Percentiles rank a stretch among this genome's conserved stretches.
phyloP scores from a whole-genome alignment of 371 early-diverging fungal species.

The Coemansia sp. region DNA sequence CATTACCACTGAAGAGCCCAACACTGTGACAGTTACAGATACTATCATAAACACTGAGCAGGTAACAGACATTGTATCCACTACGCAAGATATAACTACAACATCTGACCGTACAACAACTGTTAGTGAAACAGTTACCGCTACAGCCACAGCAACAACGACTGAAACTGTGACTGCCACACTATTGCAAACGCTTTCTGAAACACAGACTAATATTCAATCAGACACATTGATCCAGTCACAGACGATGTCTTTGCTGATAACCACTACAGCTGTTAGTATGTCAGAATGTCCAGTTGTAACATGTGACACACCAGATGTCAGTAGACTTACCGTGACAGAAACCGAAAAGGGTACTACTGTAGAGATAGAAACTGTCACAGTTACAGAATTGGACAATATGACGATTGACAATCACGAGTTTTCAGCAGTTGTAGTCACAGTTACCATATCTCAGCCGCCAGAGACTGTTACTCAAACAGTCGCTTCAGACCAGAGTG shows the following conservation, averaged over 20 bases:
- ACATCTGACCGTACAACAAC: slow-evolving; percentile 1
- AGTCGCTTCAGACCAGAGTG: not conserved
- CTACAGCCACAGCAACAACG: not conserved
- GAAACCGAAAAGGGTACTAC: not conserved
- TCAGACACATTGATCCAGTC: not conserved
- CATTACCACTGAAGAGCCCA: too few species aligned
- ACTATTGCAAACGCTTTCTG: not conserved
- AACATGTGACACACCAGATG: not conserved
- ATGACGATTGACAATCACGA: not conserved
- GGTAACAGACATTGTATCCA: not conserved
- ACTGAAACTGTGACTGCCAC: not conserved
- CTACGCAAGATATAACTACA: not conserved
- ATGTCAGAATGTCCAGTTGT: slow-evolving; percentile 1
- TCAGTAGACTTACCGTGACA: slow-evolving; percentile 2
- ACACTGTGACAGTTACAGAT: not conserved
- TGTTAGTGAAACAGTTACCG: not conserved
- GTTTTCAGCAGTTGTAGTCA: not conserved
- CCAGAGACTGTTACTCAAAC: not conserved
- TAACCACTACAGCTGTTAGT: not conserved
- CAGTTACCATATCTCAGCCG: not conserved
- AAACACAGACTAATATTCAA: not conserved
- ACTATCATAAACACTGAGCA: not conserved
- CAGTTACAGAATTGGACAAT: not conserved
- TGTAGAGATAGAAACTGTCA: not conserved
- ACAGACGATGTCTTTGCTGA: not conserved